Evolutionary conservation across 208 protist species (phyloP).

Genomic region (Trypanosomatidae sp.): DNA sequence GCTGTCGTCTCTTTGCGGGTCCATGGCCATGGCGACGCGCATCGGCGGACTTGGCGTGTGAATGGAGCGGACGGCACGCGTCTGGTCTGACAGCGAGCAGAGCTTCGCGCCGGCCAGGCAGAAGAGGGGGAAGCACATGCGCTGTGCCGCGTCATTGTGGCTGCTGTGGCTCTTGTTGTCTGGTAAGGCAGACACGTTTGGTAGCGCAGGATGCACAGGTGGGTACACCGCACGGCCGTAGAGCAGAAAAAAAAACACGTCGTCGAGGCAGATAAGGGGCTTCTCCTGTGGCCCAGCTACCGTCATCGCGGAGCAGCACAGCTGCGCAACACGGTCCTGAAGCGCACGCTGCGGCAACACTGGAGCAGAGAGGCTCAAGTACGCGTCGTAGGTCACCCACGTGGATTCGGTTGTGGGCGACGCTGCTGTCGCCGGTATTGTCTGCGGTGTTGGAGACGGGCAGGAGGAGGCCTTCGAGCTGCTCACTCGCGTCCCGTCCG

Average conservation of each 20-base stretch:
- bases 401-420: too few relatives aligned
- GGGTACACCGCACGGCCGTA: conserved; percentile 13
- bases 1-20: too few relatives aligned
- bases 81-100: conserved; percentile 19
- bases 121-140: conserved; percentile 22
- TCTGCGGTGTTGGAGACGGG: too few relatives aligned
- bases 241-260: conserved; percentile 37
- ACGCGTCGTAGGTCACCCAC: conserved; percentile 24
- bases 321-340: conserved; percentile 20
- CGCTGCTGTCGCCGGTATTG: too few relatives aligned
- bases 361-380: conserved; percentile 5
- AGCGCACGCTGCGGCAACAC: conserved; percentile 19
- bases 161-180: too few relatives aligned
- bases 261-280: conserved; percentile 13
- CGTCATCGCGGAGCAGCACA: conserved; percentile 16
- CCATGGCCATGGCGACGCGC: not conserved
- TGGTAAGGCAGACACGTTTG: too few relatives aligned
- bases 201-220: not conserved
- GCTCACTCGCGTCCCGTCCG: too few relatives aligned
- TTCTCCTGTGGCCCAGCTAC: not conserved
- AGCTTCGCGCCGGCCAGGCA: conserved; percentile 18
- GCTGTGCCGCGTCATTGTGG: conserved; percentile 8
- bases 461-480: too few relatives aligned
- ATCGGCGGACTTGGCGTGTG: conserved; percentile 11
- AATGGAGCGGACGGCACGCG: conserved; percentile 16